A percentile compares a stretch with the other conserved stretches of the same genome.
phyloP scores from a whole-genome alignment of 2,329 filamentous ascomycete genomes.

The Cladophialophora immunda region DNA sequence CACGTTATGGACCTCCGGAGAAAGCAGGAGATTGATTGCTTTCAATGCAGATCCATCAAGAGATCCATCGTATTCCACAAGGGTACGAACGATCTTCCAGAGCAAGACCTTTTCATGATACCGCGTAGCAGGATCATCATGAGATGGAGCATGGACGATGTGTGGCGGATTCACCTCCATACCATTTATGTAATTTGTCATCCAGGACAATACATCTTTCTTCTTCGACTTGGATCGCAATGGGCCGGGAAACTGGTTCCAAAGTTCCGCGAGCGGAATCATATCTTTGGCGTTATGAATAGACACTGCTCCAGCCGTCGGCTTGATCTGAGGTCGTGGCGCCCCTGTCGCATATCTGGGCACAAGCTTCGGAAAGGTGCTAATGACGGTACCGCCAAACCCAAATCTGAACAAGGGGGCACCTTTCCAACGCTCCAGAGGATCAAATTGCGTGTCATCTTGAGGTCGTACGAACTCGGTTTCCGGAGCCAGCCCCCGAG shows the following conservation, averaged over 20 bases:
- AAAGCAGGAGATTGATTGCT: constrained; percentile 77
- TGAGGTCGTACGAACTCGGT: constrained; percentile 65
- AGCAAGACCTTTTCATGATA: constrained; percentile 81
- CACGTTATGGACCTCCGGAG: constrained; percentile 59
- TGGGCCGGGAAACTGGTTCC: constrained; percentile 88
- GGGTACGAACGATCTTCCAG: constrained; percentile 83
- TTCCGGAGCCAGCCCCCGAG: constrained; percentile 57
- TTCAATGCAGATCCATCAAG: constrained; percentile 79
- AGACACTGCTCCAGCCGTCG: constrained; percentile 82
- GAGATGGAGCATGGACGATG: constrained; percentile 50
- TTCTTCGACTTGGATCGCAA: constrained; percentile 91
- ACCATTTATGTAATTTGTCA: constrained; percentile 76
- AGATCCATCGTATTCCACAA: constrained; percentile 86
- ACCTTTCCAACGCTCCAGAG: constrained; percentile 89
- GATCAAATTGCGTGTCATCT: constrained; percentile 70
- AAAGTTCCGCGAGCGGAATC: constrained; percentile 73
- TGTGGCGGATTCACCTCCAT: constrained; percentile 65
- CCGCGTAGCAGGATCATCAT: constrained; percentile 68
- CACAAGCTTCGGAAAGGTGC: constrained; percentile 86
- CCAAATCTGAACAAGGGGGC: constrained; percentile 88
- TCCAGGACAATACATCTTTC: constrained; percentile 87
- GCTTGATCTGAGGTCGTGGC: constrained; percentile 77
- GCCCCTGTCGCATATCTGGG: constrained; percentile 84
- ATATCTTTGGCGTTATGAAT: constrained; percentile 78
- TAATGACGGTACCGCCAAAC: constrained; percentile 81